These are phyloP conservation scores for Pseudocercospora macadamiae DNA, from an alignment of 2,329 filamentous ascomycete genomes.

Conservation along the genomic window DNA sequence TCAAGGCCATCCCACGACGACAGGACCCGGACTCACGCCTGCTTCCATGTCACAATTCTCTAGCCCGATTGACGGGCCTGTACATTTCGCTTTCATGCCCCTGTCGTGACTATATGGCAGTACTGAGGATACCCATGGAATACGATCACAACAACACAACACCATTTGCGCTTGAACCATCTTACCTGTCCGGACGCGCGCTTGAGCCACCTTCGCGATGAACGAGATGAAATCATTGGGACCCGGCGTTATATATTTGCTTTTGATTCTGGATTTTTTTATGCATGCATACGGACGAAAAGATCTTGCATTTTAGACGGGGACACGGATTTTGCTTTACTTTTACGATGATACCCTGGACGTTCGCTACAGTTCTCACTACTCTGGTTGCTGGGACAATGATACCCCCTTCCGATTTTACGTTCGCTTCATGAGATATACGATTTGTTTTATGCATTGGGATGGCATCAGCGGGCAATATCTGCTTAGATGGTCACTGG, in stretches of 20 bases:
- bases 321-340: too few species aligned
- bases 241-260: too few species aligned
- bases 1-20: conserved; percentile 34
- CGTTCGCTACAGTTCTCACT: neutral
- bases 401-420: conserved; percentile 4
- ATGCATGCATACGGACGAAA: neutral
- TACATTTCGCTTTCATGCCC: conserved; percentile 36
- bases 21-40: conserved; percentile 20
- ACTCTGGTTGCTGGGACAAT: neutral
- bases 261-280: neutral
- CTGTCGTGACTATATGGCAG: conserved; percentile 34
- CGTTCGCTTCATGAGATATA: conserved; percentile 4
- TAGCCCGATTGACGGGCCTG: conserved; percentile 32
- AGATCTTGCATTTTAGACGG: neutral
- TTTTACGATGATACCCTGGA: conserved; percentile 11
- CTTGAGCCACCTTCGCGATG: neutral
- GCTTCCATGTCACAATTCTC: conserved; percentile 34
- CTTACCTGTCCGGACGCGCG: too few species aligned
- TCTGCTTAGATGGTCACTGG: neutral
- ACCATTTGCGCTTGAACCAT: neutral
- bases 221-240: too few species aligned
- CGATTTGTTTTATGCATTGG: neutral
- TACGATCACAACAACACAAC: too few species aligned
- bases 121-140: conserved; percentile 3
- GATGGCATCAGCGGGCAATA: neutral